Evolutionary conservation across 805 yeast genomes (phyloP).

Genomic region (Suhomyces kilbournensis): DNA sequence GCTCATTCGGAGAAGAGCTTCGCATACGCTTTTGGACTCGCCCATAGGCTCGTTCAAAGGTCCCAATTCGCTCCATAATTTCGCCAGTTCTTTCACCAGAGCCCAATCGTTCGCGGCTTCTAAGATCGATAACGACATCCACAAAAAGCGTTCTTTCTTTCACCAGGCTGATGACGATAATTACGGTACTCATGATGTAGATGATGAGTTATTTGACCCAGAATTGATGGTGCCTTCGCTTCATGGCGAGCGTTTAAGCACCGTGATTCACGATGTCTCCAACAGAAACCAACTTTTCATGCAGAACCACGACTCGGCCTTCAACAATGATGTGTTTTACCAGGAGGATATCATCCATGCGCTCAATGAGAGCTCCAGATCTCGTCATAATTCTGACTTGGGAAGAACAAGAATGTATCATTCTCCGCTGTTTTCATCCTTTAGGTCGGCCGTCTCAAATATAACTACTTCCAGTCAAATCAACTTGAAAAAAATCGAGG

Average conservation of each 20-base stretch:
- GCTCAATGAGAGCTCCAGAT: constrained; percentile 24
- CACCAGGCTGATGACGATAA: constrained; percentile 6
- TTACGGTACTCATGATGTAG: constrained; percentile 9
- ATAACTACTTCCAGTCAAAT: constrained; percentile 48
- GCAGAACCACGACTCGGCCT: constrained; percentile 11
- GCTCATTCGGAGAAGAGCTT: constrained; percentile 3
- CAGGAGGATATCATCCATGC: constrained; percentile 36
- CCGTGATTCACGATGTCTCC: constrained; percentile 45
- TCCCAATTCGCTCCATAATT: constrained; percentile 36
- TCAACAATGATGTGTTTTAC: constrained; percentile 35
- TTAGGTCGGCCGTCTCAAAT: constrained; percentile 33
- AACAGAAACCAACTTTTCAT: constrained; percentile 21
- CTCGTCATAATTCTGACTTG: constrained; percentile 27
- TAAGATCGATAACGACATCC: constrained; percentile 19
- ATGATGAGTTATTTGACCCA: constrained; percentile 49
- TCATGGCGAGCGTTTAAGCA: constrained; percentile 62
- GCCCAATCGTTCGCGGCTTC: constrained; percentile 32
- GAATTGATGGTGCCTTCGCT: constrained; percentile 50
- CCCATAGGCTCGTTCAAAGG: constrained; percentile 22
- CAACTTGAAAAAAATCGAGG: constrained; percentile 62
- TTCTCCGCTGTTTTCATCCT: constrained; percentile 44
- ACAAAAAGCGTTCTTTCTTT: constrained; percentile 18
- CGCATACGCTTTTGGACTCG: constrained; percentile 11
- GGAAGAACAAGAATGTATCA: constrained; percentile 23
- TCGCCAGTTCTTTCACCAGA: constrained; percentile 39